phyloP scores from a whole-genome alignment of 2,329 filamentous ascomycete species.

The Tympanopsis confertula region DNA sequence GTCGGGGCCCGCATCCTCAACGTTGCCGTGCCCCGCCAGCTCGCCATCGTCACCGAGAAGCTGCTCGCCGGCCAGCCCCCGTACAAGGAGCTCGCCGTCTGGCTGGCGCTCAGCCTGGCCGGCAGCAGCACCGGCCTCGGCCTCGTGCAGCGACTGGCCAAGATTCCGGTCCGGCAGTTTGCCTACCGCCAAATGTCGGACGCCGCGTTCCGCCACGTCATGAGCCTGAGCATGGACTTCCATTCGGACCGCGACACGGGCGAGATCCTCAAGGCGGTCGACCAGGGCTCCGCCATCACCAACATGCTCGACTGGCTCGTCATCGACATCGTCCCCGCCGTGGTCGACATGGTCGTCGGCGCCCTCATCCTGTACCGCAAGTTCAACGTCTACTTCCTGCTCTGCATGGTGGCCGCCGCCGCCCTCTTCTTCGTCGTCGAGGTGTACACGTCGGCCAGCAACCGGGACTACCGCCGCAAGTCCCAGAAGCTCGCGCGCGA shows the following conservation, averaged over 20 bases:
- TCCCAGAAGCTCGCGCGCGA: slow-evolving; percentile 28
- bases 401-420: slow-evolving; percentile 18
- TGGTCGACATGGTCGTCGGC: slow-evolving; percentile 49
- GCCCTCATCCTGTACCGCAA: slow-evolving; percentile 47
- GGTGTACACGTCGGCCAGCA: slow-evolving; percentile 20
- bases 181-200: slow-evolving; percentile 45
- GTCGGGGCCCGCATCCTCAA: slow-evolving; percentile 12
- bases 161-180: slow-evolving; percentile 40
- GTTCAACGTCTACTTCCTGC: slow-evolving; percentile 47
- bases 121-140: background rate
- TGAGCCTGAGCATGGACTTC: slow-evolving; percentile 60
- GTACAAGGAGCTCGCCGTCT: slow-evolving; percentile 2
- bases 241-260: slow-evolving; percentile 55
- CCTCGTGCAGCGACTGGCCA: slow-evolving; percentile 1
- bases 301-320: slow-evolving; percentile 45
- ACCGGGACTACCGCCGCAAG: slow-evolving; percentile 22
- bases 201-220: slow-evolving; percentile 54
- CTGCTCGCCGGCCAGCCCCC: slow-evolving; percentile 10
- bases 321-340: slow-evolving; percentile 48
- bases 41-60: slow-evolving; percentile 17
- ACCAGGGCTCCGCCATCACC: slow-evolving; percentile 48
- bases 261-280: slow-evolving; percentile 52
- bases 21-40: slow-evolving; percentile 17
- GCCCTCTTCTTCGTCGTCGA: slow-evolving; percentile 10
- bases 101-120: slow-evolving; percentile 2